A percentile compares a stretch with the other conserved stretches of the same genome.
phyloP scores from a whole-genome alignment of 495 filamentous ascomycete species.

The Penicillium riverlandense region DNA sequence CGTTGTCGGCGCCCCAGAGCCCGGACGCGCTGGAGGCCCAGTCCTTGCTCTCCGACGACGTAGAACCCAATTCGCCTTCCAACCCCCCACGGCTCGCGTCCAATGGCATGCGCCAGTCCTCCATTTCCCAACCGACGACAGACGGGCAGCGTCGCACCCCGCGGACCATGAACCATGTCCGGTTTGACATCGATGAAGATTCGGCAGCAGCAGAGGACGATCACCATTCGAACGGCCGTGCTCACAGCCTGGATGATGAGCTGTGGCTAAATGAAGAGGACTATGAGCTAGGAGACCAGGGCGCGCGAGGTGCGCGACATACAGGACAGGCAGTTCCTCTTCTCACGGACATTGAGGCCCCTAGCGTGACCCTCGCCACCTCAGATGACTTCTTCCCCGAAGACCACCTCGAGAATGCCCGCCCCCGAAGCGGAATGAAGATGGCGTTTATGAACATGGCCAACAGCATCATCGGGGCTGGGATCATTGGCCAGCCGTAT shows the following conservation, averaged over 20 bases:
- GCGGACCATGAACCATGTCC: conserved; percentile 76
- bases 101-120: conserved; percentile 32
- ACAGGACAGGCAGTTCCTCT: conserved; percentile 59
- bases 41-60: conserved; percentile 17
- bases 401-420: conserved; percentile 50
- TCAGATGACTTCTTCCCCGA: conserved; percentile 52
- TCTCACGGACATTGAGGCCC: conserved; percentile 79
- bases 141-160: conserved; percentile 53
- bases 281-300: conserved; percentile 28
- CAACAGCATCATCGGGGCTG: conserved; percentile 95
- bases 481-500: conserved; percentile 96
- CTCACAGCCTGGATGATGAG: conserved; percentile 35
- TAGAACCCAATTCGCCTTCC: conserved; percentile 7
- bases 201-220: conserved; percentile 12
- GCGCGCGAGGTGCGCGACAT: conserved; percentile 11
- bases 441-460: conserved; percentile 98
- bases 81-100: conserved; percentile 6
- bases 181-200: conserved; percentile 66
- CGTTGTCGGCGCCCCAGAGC: conserved; percentile 22
- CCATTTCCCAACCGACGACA: conserved; percentile 31
- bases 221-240: conserved; percentile 27
- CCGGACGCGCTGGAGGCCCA: conserved; percentile 21
- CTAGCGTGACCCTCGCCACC: conserved; percentile 73
- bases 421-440: conserved; percentile 59
- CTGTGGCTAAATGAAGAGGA: conserved; percentile 53